These are phyloP conservation scores for Aspergillus niger DNA, from an alignment of 2,329 filamentous ascomycete genomes.

Conservation along the genomic window DNA sequence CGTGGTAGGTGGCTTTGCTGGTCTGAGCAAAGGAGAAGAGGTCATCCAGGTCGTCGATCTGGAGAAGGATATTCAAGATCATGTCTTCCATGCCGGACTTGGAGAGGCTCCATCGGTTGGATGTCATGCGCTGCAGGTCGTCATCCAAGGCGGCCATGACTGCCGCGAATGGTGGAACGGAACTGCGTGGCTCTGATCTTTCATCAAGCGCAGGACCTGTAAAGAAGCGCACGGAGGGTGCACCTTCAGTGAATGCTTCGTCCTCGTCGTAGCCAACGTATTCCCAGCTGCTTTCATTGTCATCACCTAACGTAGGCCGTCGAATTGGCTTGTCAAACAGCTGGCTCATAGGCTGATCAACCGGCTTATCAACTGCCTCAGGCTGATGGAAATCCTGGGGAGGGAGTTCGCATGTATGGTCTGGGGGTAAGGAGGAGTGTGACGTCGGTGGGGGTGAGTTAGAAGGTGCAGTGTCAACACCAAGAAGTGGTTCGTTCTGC, in stretches of 20 bases:
- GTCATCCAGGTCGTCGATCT: conserved; percentile 11
- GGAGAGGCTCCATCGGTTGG: conserved; percentile 3
- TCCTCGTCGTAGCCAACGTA: conserved; percentile 9
- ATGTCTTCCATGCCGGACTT: conserved; percentile 5
- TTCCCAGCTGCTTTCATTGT: conserved; percentile 1
- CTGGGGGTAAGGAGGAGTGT: background rate
- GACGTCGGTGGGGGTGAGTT: background rate
- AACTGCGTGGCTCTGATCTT: background rate
- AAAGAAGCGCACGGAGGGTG: background rate
- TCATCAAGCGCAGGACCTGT: background rate
- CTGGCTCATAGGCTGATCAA: background rate
- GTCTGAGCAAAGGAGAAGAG: conserved; percentile 10
- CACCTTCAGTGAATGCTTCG: background rate
- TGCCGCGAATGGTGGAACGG: background rate
- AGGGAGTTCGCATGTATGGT: background rate
- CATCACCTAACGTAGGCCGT: background rate
- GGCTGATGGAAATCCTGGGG: background rate
- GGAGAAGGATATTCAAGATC: conserved; percentile 2
- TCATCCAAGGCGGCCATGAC: conserved; percentile 5
- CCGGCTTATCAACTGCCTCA: background rate
- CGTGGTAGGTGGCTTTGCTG: conserved; percentile 9
- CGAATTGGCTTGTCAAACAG: background rate
- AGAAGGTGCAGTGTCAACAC: background rate
- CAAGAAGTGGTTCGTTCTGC: conserved; percentile 8
- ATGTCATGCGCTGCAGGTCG: background rate